Evolutionary conservation across 345 rosid species (phyloP), one percentile per base, ranked within the genome.

Genomic region (Arabidopsis arenosa): DNA sequence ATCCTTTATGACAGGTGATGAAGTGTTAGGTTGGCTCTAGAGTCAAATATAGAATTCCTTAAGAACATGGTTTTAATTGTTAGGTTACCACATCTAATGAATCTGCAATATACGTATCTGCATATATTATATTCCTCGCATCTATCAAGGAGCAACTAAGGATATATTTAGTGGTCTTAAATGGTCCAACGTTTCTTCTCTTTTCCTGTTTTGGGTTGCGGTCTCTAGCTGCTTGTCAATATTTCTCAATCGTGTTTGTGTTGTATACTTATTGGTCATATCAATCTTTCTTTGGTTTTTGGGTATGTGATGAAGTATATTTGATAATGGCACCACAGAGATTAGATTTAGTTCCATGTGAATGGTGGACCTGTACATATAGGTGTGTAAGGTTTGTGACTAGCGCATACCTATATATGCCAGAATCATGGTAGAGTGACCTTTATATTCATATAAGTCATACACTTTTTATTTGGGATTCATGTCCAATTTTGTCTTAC

Each of bases 401-500:
- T 65, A 37, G 61, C 41, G 11, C 59, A 28, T 47, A 47, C 37
- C 26, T 44, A 41, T 73, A 47, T 58, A 59, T 6, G 18, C 49
- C 68, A 58, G 63, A 11, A 33, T 76, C 45, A 68, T 62, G 40
- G 54, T 68, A 49, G 37, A 17, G 53, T 48, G 70, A 68, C 53
- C 44, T 60, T 33, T 32, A 18, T 48, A 9, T 28, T 35, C 58
- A 35, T 64, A 57, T 26, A 23, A 57, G 35, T 28, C 45, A 30
- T 41, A 45, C 35, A 23, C 64, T 62, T 68, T 62, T 26, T 41
- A 41, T 36, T 45, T 68, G 30, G 39, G 64, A 33, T 68, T 61
- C 48, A 53, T 68, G 74, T 68, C 56, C 62, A 49, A 4, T 14
- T 68, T 68, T 48, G 6, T 47, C 21, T 47, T 40, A 75, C 15